phyloP scores from a whole-genome alignment of 371 early-diverging fungal genomes.

The Gilbertella persicaria region DNA sequence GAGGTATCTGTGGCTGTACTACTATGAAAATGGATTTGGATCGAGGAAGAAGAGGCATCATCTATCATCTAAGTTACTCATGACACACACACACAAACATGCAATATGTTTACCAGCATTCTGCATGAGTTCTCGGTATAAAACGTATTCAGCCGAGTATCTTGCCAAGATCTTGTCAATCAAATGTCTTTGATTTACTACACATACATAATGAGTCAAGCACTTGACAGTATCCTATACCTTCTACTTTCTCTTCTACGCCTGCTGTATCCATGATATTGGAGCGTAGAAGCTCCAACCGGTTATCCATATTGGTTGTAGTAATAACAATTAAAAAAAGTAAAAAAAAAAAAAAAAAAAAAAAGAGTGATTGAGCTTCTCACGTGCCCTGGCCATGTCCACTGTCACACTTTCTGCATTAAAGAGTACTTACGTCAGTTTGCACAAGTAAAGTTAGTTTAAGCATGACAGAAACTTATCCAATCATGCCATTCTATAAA shows the following conservation, averaged over 20 bases:
- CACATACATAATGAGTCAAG: slow-evolving; percentile 3
- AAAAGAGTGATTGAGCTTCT: neutral
- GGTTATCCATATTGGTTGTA: slow-evolving; percentile 9
- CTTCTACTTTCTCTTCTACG: slow-evolving; percentile 64
- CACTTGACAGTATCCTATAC: slow-evolving; percentile 20
- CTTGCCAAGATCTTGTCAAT: slow-evolving; percentile 93
- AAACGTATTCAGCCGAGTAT: slow-evolving; percentile 77
- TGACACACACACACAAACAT: too few relatives aligned
- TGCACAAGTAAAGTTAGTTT: too few relatives aligned
- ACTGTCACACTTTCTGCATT: too few relatives aligned
- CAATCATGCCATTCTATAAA: too few relatives aligned
- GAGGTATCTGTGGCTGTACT: slow-evolving; percentile 29
- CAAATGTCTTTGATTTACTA: slow-evolving; percentile 88
- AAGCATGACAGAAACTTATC: too few relatives aligned
- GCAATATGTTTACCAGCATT: slow-evolving; percentile 37
- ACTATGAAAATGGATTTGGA: slow-evolving; percentile 62
- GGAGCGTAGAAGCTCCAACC: slow-evolving; percentile 38
- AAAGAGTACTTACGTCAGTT: too few relatives aligned
- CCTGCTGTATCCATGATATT: slow-evolving; percentile 51
- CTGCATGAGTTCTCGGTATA: slow-evolving; percentile 78
- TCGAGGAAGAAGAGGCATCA: slow-evolving; percentile 62
- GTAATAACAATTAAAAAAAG: neutral
- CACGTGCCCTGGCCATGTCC: too few relatives aligned
- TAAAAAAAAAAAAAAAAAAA: neutral
- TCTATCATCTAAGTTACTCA: too few relatives aligned